Conservation (phyloP, 148 eudicot species). For the Nepenthes mirabilis region DNA sequence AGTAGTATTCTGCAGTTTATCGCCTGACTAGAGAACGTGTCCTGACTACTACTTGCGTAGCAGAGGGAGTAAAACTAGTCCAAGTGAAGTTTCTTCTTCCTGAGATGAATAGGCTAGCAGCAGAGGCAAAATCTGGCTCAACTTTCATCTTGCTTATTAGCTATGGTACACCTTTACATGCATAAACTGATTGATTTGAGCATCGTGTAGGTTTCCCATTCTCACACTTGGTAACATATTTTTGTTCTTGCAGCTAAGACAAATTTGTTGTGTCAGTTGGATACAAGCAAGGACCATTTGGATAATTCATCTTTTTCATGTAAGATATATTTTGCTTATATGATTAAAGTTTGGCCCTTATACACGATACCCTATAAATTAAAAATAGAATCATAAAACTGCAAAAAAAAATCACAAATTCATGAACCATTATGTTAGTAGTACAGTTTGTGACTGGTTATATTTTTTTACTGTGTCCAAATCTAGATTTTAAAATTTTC, state of each 20-base stretch:
- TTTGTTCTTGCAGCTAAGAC: slow-evolving; percentile 33
- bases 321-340: slow-evolving; percentile 17
- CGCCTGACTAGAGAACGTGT: slow-evolving; percentile 48
- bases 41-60: slow-evolving; percentile 32
- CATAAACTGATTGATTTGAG: slow-evolving; percentile 5
- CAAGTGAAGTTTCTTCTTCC: slow-evolving; percentile 65
- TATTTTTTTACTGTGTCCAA: too few species aligned
- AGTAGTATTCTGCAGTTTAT: slow-evolving; percentile 74
- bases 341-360: background rate
- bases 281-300: slow-evolving; percentile 27
- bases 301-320: slow-evolving; percentile 40
- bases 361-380: background rate
- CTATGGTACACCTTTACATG: slow-evolving; percentile 43
- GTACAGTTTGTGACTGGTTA: too few species aligned
- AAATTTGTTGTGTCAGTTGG: slow-evolving; percentile 20
- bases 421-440: too few species aligned
- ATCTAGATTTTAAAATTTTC: too few species aligned
- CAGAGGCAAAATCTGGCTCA: slow-evolving; percentile 57
- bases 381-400: background rate
- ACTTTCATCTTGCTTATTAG: slow-evolving; percentile 62
- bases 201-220: background rate
- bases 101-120: slow-evolving; percentile 68
- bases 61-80: slow-evolving; percentile 29
- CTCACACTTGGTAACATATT: background rate
- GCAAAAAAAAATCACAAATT: too few species aligned